Base-by-base conservation (phyloP, 257 asterid genomes). In the Jacaranda mimosifolia region DNA sequence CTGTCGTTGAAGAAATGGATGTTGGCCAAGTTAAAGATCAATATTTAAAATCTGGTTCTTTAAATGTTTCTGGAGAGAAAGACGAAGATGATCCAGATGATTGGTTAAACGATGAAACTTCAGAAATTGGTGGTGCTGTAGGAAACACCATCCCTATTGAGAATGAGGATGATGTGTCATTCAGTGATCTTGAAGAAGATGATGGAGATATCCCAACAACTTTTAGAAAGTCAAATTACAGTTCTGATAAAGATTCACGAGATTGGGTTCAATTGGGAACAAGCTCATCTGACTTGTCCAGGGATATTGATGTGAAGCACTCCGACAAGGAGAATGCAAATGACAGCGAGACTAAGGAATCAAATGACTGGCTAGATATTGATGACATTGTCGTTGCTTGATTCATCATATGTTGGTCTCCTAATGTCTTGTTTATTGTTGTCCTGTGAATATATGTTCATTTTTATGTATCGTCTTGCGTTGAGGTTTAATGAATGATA, bases 151-250 rank as follows among this genome's bases (percentile, higher is more conserved):
- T 85, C 57, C 87, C 89, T 45, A 73, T 91, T 19, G 94, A 85
- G 83, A 87, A 89, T 45, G 99, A 96, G 13, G 99, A 96, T 45
- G 99, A 94, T 19, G 99, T 96, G 70, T 92, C 99, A 3, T 96
- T 96, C 70, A 96, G 99, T 78, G 99, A 96, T 85, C 98, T 96
- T 66, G 99, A 96, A 81, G 99, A 95, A 39, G 96, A 96, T 7
- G 98, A 96, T 72, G 90, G 62, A 11, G 97, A 92, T 19, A 80
- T 62, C 43, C 84, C 91, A 3, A 68, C 86, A 7, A 91, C 78
- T 78, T 79, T 79, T 39, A 89, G 88, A 83, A 90, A 87, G 78
- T 78, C 85, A 7, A 83, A 83, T 70, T 49, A 73, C 84, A 83
- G 88, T 63, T 88, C 97, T 36, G 94, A 90, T 81, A 93, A 88